phyloP scores from a whole-genome alignment of 306 rosid genomes.

The Cicer arietinum region DNA sequence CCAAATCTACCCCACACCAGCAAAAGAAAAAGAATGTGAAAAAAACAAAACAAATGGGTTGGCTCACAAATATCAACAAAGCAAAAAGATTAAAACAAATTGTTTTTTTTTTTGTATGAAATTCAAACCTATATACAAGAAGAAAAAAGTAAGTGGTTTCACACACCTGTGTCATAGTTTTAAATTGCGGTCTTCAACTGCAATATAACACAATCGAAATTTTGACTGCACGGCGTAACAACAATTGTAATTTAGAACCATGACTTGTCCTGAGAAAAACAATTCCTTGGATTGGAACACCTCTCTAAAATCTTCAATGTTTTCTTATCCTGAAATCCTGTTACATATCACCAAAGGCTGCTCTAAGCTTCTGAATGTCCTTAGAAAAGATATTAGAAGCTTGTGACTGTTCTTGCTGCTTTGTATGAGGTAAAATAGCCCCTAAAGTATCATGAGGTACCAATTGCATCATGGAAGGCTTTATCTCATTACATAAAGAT shows the following conservation, averaged over 20 bases:
- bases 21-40: conserved; percentile 1
- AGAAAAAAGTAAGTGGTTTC: conserved; percentile 51
- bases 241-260: too few species aligned
- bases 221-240: too few species aligned
- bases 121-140: conserved; percentile 56
- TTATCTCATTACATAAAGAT: conserved; percentile 52
- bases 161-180: conserved; percentile 41
- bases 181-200: too few species aligned
- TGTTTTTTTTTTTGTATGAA: conserved; percentile 47
- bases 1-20: conserved; percentile 58
- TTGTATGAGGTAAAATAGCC: conserved; percentile 45
- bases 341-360: conserved; percentile 61
- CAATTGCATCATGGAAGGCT: conserved; percentile 49
- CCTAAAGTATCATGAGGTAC: conserved; percentile 48
- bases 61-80: conserved; percentile 54
- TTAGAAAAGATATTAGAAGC: conserved; percentile 43
- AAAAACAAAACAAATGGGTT: conserved; percentile 42
- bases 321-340: conserved; percentile 7
- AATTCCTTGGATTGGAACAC: conserved; percentile 35
- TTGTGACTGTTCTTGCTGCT: conserved; percentile 47
- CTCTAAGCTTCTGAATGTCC: conserved; percentile 63
- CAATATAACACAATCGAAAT: too few species aligned
- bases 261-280: conserved; percentile 40
- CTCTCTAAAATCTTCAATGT: conserved; percentile 4
- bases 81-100: conserved; percentile 43